Conservation (phyloP, 202 grass and related monocot species). For the Panicum hallii region DNA sequence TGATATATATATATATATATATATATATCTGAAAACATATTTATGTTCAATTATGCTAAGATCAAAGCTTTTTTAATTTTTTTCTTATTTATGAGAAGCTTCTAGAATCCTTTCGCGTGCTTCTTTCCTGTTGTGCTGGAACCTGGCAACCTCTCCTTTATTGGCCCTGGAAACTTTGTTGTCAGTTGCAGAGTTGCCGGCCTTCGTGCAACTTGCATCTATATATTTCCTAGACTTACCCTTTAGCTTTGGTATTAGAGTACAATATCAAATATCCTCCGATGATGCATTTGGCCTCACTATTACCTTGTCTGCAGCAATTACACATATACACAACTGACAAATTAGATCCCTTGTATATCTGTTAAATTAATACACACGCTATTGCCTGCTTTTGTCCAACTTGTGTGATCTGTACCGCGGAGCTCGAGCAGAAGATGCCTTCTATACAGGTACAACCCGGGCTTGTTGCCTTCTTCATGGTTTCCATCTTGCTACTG, state of each 20-base stretch:
- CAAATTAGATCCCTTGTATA: conserved; percentile 24
- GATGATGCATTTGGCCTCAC: conserved; percentile 41
- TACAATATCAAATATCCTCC: conserved; percentile 43
- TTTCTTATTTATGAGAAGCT: background rate
- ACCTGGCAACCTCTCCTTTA: conserved; percentile 37
- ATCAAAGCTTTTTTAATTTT: background rate
- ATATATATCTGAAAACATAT: background rate
- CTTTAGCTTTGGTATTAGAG: conserved; percentile 48
- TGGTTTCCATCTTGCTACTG: conserved; percentile 17
- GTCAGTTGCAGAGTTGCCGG: conserved; percentile 40
- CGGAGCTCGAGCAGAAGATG: conserved; percentile 84
- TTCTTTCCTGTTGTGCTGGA: conserved; percentile 39
- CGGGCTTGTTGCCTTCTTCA: conserved; percentile 38
- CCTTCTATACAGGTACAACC: conserved; percentile 86
- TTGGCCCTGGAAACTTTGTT: conserved; percentile 38
- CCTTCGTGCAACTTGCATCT: conserved; percentile 47
- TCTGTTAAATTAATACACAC: conserved; percentile 27
- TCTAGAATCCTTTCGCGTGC: conserved; percentile 27
- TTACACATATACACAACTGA: conserved; percentile 23
- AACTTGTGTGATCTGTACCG: conserved; percentile 41
- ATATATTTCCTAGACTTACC: conserved; percentile 44
- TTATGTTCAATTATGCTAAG: conserved; percentile 25
- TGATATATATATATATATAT: background rate
- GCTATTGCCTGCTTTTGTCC: conserved; percentile 58
- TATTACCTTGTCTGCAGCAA: conserved; percentile 41